A percentile compares a stretch with the other conserved stretches of the same genome.
Evolutionary conservation across 1,139 yeast genomes (phyloP).

Genomic region (Suhomyces wounanorum): DNA sequence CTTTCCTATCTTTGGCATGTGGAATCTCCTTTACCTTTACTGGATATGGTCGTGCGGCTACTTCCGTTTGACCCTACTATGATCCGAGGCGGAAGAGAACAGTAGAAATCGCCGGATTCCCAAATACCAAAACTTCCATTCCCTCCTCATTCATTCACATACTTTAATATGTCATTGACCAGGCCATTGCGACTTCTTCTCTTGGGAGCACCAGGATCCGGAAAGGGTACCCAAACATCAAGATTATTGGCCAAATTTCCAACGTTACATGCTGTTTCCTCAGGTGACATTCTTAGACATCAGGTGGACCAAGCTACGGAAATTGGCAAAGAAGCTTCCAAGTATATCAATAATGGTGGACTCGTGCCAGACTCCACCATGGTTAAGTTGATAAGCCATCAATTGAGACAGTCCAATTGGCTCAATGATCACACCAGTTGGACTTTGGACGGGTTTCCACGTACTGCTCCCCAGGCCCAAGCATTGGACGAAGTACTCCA

Average conservation of each 20-base stretch:
- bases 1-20: too few relatives aligned
- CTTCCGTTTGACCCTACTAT: constrained; percentile 5
- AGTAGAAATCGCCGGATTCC: background rate
- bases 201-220: constrained; percentile 93
- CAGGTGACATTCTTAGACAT: constrained; percentile 79
- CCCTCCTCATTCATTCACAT: background rate
- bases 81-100: background rate
- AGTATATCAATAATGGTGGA: constrained; percentile 60
- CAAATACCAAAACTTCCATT: background rate
- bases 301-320: constrained; percentile 60
- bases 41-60: constrained; percentile 3
- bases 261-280: constrained; percentile 58
- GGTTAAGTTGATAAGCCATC: constrained; percentile 56
- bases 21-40: too few relatives aligned
- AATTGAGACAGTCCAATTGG: constrained; percentile 49
- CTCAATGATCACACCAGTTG: constrained; percentile 53
- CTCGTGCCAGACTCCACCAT: constrained; percentile 74
- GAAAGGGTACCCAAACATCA: constrained; percentile 87
- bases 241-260: constrained; percentile 59
- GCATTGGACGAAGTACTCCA: constrained; percentile 52
- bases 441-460: constrained; percentile 90
- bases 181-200: constrained; percentile 66
- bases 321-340: constrained; percentile 60
- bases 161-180: constrained; percentile 7
- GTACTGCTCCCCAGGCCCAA: constrained; percentile 73